Base-by-base conservation (phyloP, 2,329 filamentous ascomycete genomes). In the Fusarium fujikuroi region DNA sequence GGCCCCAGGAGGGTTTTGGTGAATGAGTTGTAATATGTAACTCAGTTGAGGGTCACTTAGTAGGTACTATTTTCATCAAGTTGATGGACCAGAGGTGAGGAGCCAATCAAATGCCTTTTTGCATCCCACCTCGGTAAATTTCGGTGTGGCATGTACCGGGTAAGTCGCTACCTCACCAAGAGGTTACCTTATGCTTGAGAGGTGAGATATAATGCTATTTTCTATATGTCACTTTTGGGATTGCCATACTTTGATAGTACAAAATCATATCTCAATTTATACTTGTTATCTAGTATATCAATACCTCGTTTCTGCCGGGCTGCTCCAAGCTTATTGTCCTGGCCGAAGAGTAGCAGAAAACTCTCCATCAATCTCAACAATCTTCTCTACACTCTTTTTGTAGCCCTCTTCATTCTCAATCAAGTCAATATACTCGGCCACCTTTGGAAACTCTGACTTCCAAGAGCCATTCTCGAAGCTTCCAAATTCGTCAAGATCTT, bases 321-420 rank as follows among this genome's bases (percentile, higher is more conserved):
- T 30, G 23, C 8, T 18, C 8, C 19, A 42, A 30, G 19, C 6
- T 19, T 19, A 25, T 36, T 36, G 30, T 52, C 30, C 49, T 1
- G 49, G 30, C 14, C 30, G 49, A 19, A 52, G n/a, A 25, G 65
- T 61, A 46, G 70, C 60, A 43, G 70, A 60, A 67, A 80, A 82
- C 32, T 79, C 77, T 23, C 85, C 85, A 67, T 88, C 87, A 32
- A 88, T 81, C 73, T 85, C 82, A 76, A 84, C 80, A 57, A 89
- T 84, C 82, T 85, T 87, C 68, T 84, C 82, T 52, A 85, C 78
- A 21, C 87, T 85, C 74, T 74, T 83, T 78, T 83, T 80, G 67
- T 87, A 89, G 0, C 87, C 87, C 4, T 84, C 81, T 75, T 87
- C 82, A 7, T 49, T 68, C 77, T 87, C 82, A 39, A 89, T 77